Base-by-base conservation (phyloP, 305 asterid species). In the Salvia sclarea region DNA sequence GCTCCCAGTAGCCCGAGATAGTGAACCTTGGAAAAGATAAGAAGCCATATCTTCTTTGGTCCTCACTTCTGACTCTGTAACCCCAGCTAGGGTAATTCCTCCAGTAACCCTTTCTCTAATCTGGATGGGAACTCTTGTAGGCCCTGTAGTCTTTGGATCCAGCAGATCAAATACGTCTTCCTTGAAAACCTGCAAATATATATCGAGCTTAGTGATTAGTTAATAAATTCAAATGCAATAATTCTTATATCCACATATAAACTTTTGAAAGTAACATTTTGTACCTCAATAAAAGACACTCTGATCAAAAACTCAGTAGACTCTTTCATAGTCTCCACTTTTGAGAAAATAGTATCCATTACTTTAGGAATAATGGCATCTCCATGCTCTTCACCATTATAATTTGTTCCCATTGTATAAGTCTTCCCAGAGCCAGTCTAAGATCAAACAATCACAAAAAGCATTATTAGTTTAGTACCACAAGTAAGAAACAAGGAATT, bases 341-440 rank as follows among this genome's bases (percentile, higher is more conserved):
- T 82, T 0, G 92, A 78, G 76, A 89, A 95, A 47, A 91, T 91
- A 5, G 89, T 78, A 52, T 95, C 90, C 91, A 91, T 95, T 1
- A 95, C 99, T 70, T 69, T 84, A 14, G 98, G 99, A 63, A 95
- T 88, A 55, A 95, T 91, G 5, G 95, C 98, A 45, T 66, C 78
- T 25, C 74, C 79, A 8, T 83, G 88, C 41, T 85, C 98, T 72
- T 91, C 97, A 1, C 97, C 98, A n/a, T 88, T 91, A 66, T 89
- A 95, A 64, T 95, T 95, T n/a, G 99, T 95, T 2, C 99, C 99
- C 99, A 95, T 95, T 0, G 99, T 95, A 63, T 91, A 94, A 0
- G 99, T 94, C 79, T 94, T 94, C 9, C 99, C 99, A 0, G 99
- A 94, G n/a, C 99, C 99, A 11, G 99, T 94, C 99, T 95, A 76